These are phyloP conservation scores for Hypoxylon subgilvum DNA, from an alignment of 495 filamentous ascomycete species.

Conservation along the genomic window DNA sequence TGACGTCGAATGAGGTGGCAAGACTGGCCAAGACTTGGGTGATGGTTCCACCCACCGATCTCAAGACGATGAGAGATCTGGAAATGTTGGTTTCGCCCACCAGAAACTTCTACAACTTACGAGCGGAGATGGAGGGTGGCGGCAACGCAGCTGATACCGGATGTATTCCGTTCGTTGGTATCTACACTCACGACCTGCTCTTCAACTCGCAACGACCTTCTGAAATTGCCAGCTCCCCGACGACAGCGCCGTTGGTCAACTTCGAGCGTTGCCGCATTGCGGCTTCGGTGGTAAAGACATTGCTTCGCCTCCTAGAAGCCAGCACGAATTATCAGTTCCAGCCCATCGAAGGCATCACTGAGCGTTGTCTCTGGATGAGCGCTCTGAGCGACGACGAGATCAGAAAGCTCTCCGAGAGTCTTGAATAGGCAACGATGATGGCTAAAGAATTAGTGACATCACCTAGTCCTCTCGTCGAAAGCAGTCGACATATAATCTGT, in stretches of 20 bases:
- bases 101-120: slow-evolving; percentile 86
- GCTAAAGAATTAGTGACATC: not conserved
- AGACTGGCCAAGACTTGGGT: slow-evolving; percentile 83
- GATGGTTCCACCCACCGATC: slow-evolving; percentile 72
- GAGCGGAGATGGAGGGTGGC: slow-evolving; percentile 85
- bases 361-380: slow-evolving; percentile 94
- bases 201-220: slow-evolving; percentile 90
- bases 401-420: slow-evolving; percentile 46
- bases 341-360: slow-evolving; percentile 83
- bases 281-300: slow-evolving; percentile 89
- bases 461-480: not conserved
- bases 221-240: slow-evolving; percentile 67
- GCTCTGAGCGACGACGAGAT: slow-evolving; percentile 88
- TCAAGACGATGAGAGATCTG: slow-evolving; percentile 75
- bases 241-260: slow-evolving; percentile 81
- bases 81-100: slow-evolving; percentile 85
- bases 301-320: slow-evolving; percentile 88
- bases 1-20: slow-evolving; percentile 80
- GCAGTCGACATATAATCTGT: slow-evolving; percentile 22
- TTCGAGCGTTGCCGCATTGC: slow-evolving; percentile 92
- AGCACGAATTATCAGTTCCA: slow-evolving; percentile 86
- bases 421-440: slow-evolving; percentile 45
- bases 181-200: slow-evolving; percentile 94
- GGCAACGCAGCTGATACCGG: slow-evolving; percentile 67
- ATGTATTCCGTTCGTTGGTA: slow-evolving; percentile 96